Conservation (phyloP, 257 asterid genomes). For the Perilla frutescens region DNA sequence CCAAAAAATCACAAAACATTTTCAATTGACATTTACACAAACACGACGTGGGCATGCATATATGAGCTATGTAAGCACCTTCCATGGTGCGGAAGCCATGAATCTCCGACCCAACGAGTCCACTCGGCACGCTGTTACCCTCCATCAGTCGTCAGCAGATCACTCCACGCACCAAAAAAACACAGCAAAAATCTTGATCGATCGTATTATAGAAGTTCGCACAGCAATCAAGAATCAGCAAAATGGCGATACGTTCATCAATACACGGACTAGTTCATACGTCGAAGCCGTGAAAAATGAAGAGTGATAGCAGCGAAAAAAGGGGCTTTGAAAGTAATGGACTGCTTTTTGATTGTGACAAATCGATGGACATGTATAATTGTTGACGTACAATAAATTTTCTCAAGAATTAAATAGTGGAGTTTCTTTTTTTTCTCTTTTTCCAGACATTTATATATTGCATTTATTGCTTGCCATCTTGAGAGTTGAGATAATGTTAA, state of each 20-base stretch:
- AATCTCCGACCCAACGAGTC: slow-evolving; percentile 72
- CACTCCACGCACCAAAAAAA: slow-evolving; percentile 32
- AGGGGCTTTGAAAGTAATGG: not conserved
- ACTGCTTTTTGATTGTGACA: slow-evolving; percentile 35
- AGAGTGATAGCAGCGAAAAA: not conserved
- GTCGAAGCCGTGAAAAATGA: slow-evolving; percentile 20
- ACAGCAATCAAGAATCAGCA: slow-evolving; percentile 10
- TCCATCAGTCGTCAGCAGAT: slow-evolving; percentile 57
- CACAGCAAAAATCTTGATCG: slow-evolving; percentile 1
- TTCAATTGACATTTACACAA: slow-evolving; percentile 20
- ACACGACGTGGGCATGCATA: slow-evolving; percentile 16
- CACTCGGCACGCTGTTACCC: slow-evolving; percentile 42
- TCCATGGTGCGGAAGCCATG: slow-evolving; percentile 86
- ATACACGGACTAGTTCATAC: not conserved
- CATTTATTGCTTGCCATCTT: not conserved
- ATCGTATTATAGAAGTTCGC: not conserved
- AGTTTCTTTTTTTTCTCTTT: not conserved
- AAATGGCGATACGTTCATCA: not conserved
- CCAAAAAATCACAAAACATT: slow-evolving; percentile 13
- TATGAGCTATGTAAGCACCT: slow-evolving; percentile 50
- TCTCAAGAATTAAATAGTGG: not conserved
- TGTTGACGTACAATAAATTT: slow-evolving; percentile 8
- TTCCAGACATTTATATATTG: slow-evolving; percentile 5
- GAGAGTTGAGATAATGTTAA: not conserved
- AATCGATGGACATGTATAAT: slow-evolving; percentile 25